A percentile compares a stretch with the other conserved stretches of the same genome.
Conservation (phyloP, 306 rosid species). For the Castanea crenata region DNA sequence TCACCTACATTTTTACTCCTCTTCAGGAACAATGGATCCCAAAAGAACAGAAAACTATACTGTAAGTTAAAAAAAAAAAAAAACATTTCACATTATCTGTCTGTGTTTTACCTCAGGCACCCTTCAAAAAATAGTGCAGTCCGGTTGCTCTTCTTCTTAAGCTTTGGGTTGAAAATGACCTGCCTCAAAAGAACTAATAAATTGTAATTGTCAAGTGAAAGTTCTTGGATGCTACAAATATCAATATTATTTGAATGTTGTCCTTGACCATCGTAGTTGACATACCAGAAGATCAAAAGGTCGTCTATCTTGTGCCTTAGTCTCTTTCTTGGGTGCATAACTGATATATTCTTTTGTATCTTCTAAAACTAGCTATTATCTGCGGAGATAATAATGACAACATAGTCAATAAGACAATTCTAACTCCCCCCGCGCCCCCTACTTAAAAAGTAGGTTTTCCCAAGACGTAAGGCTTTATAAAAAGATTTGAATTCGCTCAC, state of each 20-base stretch:
- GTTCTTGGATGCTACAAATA: slow-evolving; percentile 13
- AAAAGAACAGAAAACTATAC: slow-evolving; percentile 4
- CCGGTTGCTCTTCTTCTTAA: slow-evolving; percentile 67
- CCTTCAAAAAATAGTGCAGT: slow-evolving; percentile 92
- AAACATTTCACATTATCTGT: neutral
- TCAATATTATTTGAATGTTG: slow-evolving; percentile 7
- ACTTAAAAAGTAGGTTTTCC: neutral
- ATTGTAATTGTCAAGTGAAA: slow-evolving; percentile 29
- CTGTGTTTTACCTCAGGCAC: slow-evolving; percentile 70
- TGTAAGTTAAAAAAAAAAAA: neutral
- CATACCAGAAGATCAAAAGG: slow-evolving; percentile 96
- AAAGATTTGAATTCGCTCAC: neutral
- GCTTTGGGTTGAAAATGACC: slow-evolving; percentile 82
- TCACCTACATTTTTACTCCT: no score
- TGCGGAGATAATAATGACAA: slow-evolving; percentile 29
- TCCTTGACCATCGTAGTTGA: slow-evolving; percentile 9
- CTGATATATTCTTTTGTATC: slow-evolving; percentile 77
- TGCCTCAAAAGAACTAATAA: slow-evolving; percentile 55
- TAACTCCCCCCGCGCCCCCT: no score
- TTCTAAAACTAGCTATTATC: slow-evolving; percentile 78
- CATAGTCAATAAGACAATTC: neutral
- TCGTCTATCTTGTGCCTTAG: slow-evolving; percentile 72
- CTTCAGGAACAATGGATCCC: neutral
- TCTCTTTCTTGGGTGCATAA: slow-evolving; percentile 68
- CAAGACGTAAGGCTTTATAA: neutral